Evolutionary conservation across 805 yeast species (phyloP), one percentile per base, ranked within the genome.

Genomic region (Candida silvicultrix): DNA sequence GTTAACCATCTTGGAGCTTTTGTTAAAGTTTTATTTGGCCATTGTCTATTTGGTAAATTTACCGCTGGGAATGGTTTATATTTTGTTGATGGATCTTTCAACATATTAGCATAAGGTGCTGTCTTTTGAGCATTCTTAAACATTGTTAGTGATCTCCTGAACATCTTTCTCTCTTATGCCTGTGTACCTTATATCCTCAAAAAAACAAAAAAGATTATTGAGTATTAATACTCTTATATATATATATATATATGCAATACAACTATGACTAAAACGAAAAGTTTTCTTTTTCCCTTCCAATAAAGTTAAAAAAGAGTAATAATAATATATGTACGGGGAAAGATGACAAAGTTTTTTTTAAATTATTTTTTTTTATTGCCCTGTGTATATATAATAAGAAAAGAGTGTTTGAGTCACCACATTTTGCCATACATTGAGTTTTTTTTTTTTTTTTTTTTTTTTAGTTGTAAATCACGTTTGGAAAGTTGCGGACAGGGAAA

Each of bases 1-100:
- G 88, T 78, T 45, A 84, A 71, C 92, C 92, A 84, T 60, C 89
- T 73, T 50, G 92, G 92, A 5, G 89, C 84, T 62, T 80, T 81
- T 42, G 77, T 74, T 56, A 84, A 80, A 40, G 73, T 64, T 41
- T 79, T 80, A 54, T 74, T 67, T 19, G 92, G 92, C 92, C 92
- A 84, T 39, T 77, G 73, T 64, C 92, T 73, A 60, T 82, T 75
- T 23, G 79, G 76, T 45, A 84, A 67, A 18, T 73, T 60, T 35
- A 83, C 70, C 25, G 78, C 77, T 46, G 74, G 70, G 54, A 77
- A 79, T 20, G 83, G 69, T 18, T 67, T 67, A 63, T 84, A 84
- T 62, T 84, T 84, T 28, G 54, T 54, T 23, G 85, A 78, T 2
- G 92, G 90, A 52, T 84, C 89, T 53, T 67, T 76, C 44, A 86